Evolutionary conservation across 2,329 filamentous ascomycete genomes (phyloP).

Genomic region (Aspergillus uvarum): DNA sequence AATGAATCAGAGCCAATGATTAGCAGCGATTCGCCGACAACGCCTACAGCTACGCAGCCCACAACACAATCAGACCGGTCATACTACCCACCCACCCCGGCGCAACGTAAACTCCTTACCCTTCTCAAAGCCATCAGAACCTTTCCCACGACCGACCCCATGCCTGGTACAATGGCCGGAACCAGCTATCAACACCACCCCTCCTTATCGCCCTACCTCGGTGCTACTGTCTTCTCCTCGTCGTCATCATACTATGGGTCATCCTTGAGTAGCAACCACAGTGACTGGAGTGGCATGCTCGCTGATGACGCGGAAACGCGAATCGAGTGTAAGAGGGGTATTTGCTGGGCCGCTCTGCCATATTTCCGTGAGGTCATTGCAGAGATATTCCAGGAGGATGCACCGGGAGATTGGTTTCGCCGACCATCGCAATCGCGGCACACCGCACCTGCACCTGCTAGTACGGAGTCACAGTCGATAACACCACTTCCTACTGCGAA

Average conservation of each 20-base stretch:
- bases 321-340: background rate
- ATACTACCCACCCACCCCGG: background rate
- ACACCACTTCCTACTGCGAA: background rate
- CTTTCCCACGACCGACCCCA: conserved; percentile 3
- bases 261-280: background rate
- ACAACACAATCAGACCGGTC: background rate
- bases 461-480: background rate
- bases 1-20: background rate
- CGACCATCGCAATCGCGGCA: background rate
- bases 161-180: background rate
- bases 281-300: background rate
- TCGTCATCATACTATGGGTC: background rate
- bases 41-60: background rate
- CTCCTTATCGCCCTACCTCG: background rate
- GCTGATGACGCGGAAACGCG: background rate
- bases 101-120: conserved; percentile 8
- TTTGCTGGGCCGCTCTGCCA: background rate
- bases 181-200: background rate
- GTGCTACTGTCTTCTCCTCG: conserved; percentile 2
- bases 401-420: background rate
- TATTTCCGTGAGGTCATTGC: background rate
- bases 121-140: conserved; percentile 8
- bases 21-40: background rate
- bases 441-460: background rate
- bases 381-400: background rate